Conservation (phyloP, 2,329 filamentous ascomycete species). For the Trichoderma brevicompactum region DNA sequence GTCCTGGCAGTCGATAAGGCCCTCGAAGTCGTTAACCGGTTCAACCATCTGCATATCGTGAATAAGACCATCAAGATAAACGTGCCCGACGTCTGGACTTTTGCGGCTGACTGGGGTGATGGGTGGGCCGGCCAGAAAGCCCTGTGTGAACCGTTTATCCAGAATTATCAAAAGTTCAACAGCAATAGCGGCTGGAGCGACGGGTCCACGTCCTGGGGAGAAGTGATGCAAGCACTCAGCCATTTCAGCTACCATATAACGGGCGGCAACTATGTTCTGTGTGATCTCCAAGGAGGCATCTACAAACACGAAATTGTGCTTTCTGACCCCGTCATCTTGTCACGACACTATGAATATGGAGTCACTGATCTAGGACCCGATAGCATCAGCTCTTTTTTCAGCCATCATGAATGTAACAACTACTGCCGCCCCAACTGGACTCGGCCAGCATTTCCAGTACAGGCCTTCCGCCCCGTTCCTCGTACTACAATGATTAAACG, state of each 20-base stretch:
- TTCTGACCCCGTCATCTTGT: conserved; percentile 49
- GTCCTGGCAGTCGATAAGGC: conserved; percentile 45
- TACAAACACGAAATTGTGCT: conserved; percentile 44
- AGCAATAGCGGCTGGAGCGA: conserved; percentile 49
- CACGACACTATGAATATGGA: conserved; percentile 43
- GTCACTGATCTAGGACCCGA: conserved; percentile 45
- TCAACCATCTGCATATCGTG: conserved; percentile 41
- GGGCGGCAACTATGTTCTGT: conserved; percentile 45
- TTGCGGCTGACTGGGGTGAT: neutral
- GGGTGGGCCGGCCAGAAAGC: conserved; percentile 32
- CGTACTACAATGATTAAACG: conserved; percentile 30
- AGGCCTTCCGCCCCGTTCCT: conserved; percentile 4
- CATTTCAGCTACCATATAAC: conserved; percentile 49
- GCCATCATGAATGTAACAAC: conserved; percentile 42
- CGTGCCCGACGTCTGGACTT: conserved; percentile 42
- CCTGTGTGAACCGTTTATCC: conserved; percentile 47
- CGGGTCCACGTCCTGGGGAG: conserved; percentile 38
- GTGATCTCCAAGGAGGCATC: conserved; percentile 49
- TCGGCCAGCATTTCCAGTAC: conserved; percentile 16
- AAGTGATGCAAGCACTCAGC: conserved; percentile 49
- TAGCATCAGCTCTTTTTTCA: conserved; percentile 49
- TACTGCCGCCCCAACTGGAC: conserved; percentile 38
- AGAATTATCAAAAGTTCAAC: conserved; percentile 51
- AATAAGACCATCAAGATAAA: conserved; percentile 44
- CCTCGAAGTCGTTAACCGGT: conserved; percentile 43